A percentile compares a stretch with the other conserved stretches of the same genome.
Conservation (phyloP, 495 filamentous ascomycete species). For the Hypomontagnella submonticulosa region DNA sequence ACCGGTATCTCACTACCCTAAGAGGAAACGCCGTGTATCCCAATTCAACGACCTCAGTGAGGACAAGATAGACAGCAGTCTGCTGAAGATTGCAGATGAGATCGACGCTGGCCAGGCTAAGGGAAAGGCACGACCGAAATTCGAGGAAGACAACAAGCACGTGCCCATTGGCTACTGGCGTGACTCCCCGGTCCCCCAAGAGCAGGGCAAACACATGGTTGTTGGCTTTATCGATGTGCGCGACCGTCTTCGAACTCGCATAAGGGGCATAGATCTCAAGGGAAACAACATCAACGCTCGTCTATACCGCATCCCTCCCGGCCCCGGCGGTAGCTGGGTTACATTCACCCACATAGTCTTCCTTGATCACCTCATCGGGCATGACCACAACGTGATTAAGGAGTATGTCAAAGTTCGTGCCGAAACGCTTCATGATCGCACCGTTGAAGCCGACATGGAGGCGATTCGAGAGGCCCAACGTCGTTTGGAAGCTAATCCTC, state of each 20-base stretch:
- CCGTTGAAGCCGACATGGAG: slow-evolving; percentile 43
- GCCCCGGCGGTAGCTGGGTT: slow-evolving; percentile 66
- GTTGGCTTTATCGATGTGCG: slow-evolving; percentile 65
- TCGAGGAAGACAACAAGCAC: slow-evolving; percentile 51
- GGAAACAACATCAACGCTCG: slow-evolving; percentile 54
- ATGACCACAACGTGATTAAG: slow-evolving; percentile 62
- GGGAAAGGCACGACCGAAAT: slow-evolving; percentile 44
- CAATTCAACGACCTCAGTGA: slow-evolving; percentile 54
- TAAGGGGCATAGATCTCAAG: slow-evolving; percentile 52
- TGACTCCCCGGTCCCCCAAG: slow-evolving; percentile 57
- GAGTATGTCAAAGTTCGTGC: slow-evolving; percentile 64
- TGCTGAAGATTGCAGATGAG: slow-evolving; percentile 36
- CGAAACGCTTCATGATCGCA: slow-evolving; percentile 41
- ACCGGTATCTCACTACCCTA: slow-evolving; percentile 50
- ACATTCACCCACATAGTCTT: slow-evolving; percentile 65
- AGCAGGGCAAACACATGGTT: slow-evolving; percentile 60
- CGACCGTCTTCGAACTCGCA: slow-evolving; percentile 64
- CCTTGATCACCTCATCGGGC: slow-evolving; percentile 57
- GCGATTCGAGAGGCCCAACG: slow-evolving; percentile 56
- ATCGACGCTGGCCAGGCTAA: slow-evolving; percentile 34
- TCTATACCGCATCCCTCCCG: slow-evolving; percentile 58
- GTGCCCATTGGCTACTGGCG: slow-evolving; percentile 65
- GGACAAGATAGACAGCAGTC: slow-evolving; percentile 45
- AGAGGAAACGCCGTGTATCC: slow-evolving; percentile 60
- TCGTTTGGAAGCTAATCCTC: slow-evolving; percentile 49